Base-by-base conservation (phyloP, 1,284 basidiomycete species). In the Coniferiporia sulphurascens region DNA sequence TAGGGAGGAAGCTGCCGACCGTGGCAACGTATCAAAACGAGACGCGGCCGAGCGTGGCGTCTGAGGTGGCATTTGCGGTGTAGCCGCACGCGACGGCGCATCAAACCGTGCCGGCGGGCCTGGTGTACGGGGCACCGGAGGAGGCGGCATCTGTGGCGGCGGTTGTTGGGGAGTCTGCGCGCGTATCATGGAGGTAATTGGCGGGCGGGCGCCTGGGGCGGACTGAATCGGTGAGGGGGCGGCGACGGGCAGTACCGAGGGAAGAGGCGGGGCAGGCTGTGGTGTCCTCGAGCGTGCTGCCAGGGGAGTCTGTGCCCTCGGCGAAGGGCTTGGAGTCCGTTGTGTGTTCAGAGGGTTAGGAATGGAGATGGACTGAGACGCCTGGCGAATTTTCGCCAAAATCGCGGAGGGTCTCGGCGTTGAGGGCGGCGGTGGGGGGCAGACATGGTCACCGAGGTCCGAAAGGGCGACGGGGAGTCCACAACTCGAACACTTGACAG, bases 401-500 rank as follows among this genome's bases (percentile, higher is more conserved):
- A 62, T 41, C 12, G 56, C 49, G 27, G 60, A 62, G 27, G 60
- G 56, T 17, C 56, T 51, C 6, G 61, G 55, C n/a, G 48, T 48
- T 32, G 52, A 52, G 17, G 63, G 56, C 36, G 58, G 57, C 32
- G 49, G 56, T 68, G 60, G 58, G n/a, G 59, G 38, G 41, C 61
- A 62, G 46, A 59, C 54, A 32, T 59, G 61, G 22, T 59, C 61
- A 17, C 57, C 58, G 45, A 62, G 61, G 13, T 59, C 58, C 27
- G 52, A 35, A n/a, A 59, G 54, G 32, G 50, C 68, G 43, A 94
- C 89, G 2, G 81, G 82, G 34, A 76, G 73, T 65, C 76, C 74
- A 71, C 92, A 95, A 44, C 76, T 86, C 2, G 90, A 91, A 72
- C 92, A 95, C 70, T 88, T 94, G 62, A 93, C 87, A 1, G 84